A percentile compares a stretch with the other conserved stretches of the same genome.
These are phyloP conservation scores for Harringtonia lauricola DNA, from an alignment of 2,329 filamentous ascomycete species.

Conservation along the genomic window DNA sequence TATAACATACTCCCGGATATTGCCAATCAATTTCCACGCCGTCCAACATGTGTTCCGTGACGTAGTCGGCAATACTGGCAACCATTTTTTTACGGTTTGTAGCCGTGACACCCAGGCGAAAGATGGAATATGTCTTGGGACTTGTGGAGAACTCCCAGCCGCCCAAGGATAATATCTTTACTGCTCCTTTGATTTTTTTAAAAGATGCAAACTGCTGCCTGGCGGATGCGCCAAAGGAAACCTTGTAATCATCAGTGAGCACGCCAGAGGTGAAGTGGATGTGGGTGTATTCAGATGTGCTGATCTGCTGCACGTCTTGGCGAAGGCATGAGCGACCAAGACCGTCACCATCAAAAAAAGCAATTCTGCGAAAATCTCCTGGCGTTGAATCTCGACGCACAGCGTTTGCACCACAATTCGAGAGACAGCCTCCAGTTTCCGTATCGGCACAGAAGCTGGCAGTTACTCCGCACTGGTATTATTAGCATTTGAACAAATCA, in stretches of 20 bases:
- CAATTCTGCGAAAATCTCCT: slow-evolving; percentile 23
- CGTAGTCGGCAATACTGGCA: slow-evolving; percentile 3
- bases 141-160: slow-evolving; percentile 31
- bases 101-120: slow-evolving; percentile 15
- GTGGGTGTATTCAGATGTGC: slow-evolving; percentile 16
- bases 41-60: slow-evolving; percentile 2
- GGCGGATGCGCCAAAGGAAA: slow-evolving; percentile 15
- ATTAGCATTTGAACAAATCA: too few species aligned
- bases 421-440: slow-evolving; percentile 23
- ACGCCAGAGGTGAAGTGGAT: slow-evolving; percentile 20
- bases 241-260: slow-evolving; percentile 12
- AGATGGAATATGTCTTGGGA: slow-evolving; percentile 20
- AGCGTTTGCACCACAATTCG: slow-evolving; percentile 26
- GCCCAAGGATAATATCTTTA: slow-evolving; percentile 29
- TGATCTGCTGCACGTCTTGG: slow-evolving; percentile 12
- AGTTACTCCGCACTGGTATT: neutral
- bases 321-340: slow-evolving; percentile 18
- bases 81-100: slow-evolving; percentile 2
- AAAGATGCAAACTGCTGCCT: slow-evolving; percentile 13
- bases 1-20: too few species aligned
- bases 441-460: slow-evolving; percentile 6
- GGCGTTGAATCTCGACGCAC: too few species aligned
- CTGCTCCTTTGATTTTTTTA: slow-evolving; percentile 18
- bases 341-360: slow-evolving; percentile 25
- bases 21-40: slow-evolving; percentile 9